These are phyloP conservation scores for Suillus discolor DNA, from an alignment of 768 basidiomycete genomes.

Conservation along the genomic window DNA sequence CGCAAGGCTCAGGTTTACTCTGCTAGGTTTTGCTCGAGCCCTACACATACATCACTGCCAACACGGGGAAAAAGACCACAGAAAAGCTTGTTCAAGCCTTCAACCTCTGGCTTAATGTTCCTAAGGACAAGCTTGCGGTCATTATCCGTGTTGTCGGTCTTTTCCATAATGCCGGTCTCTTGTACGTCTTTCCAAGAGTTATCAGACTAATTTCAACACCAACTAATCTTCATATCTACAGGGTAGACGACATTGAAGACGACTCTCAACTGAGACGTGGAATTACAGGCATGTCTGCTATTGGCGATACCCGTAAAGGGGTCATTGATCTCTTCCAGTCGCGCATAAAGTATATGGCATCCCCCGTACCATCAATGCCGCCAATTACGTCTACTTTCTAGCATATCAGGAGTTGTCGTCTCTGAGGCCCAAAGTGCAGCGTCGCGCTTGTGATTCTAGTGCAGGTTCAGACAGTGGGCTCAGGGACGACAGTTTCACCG, in stretches of 20 bases:
- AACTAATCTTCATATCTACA: constrained; percentile 30
- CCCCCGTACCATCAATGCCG: constrained; percentile 92
- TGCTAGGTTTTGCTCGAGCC: constrained; percentile 70
- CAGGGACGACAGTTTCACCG: neutral
- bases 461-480: neutral
- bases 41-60: constrained; percentile 76
- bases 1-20: neutral
- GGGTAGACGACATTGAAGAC: constrained; percentile 91
- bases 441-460: neutral
- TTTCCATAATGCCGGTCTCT: constrained; percentile 86
- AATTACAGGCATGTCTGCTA: constrained; percentile 55
- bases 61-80: constrained; percentile 89
- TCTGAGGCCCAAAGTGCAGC: neutral
- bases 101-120: constrained; percentile 86
- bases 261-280: constrained; percentile 83
- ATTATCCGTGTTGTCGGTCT: constrained; percentile 82
- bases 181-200: constrained; percentile 50
- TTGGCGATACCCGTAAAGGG: neutral
- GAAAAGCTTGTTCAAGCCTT: constrained; percentile 84
- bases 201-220: neutral
- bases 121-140: constrained; percentile 61
- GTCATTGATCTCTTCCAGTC: constrained; percentile 44
- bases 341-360: constrained; percentile 94
- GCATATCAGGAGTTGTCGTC: constrained; percentile 78
- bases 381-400: constrained; percentile 92